Conservation (phyloP, 352 stramenopile genomes). For the Globisporangium cederbergense region DNA sequence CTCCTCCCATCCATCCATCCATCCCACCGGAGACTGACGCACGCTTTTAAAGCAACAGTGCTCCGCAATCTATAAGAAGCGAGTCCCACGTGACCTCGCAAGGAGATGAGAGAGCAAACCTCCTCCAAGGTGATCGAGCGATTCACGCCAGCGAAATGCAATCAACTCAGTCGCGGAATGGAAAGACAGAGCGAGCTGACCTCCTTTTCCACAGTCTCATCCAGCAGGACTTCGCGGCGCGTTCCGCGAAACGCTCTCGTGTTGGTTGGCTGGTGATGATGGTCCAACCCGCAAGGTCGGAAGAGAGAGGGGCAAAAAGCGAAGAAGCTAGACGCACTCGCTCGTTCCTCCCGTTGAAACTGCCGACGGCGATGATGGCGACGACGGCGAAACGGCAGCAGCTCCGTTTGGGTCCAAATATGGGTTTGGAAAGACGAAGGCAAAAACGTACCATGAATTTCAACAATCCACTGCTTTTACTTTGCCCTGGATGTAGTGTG, state of each 20-base stretch:
- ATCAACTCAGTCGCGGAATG: background rate
- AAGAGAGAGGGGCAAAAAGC: slow-evolving; percentile 3
- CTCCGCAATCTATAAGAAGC: too few relatives aligned
- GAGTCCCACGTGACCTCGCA: background rate
- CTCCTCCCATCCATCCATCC: background rate
- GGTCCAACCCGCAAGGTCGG: background rate
- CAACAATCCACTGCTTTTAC: background rate
- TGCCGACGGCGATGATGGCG: background rate
- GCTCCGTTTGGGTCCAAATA: too few relatives aligned
- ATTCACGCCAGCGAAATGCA: background rate
- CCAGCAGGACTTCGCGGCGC: background rate
- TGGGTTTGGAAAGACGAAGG: too few relatives aligned
- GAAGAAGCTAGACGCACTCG: background rate
- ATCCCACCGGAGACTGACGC: background rate
- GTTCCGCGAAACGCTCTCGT: background rate
- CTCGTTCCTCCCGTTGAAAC: slow-evolving; percentile 6
- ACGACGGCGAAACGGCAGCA: slow-evolving; percentile 1
- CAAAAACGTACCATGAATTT: background rate
- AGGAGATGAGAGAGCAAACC: background rate
- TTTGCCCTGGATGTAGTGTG: background rate
- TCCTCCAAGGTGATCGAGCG: background rate
- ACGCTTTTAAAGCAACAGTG: background rate
- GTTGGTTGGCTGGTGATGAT: background rate
- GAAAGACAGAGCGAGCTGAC: background rate
- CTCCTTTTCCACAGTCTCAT: background rate